Percentiles rank a stretch among this genome's conserved stretches.
Conservation (phyloP, 1,139 yeast genomes). For the Eremothecium coryli region DNA sequence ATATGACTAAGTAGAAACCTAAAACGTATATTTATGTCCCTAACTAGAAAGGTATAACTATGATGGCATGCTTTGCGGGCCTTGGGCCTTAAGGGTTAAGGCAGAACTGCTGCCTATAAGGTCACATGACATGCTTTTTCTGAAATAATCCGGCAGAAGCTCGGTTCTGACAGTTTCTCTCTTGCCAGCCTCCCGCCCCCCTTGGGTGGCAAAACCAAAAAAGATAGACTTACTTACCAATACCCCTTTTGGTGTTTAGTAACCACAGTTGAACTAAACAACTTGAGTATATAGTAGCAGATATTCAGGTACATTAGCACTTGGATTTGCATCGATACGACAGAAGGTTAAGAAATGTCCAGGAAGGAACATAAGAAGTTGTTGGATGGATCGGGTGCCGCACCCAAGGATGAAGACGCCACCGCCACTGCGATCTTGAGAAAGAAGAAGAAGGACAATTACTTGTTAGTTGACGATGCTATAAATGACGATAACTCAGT, state of each 20-base stretch:
- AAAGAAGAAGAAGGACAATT: slow-evolving; percentile 95
- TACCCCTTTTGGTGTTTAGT: background rate
- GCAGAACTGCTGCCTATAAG: background rate
- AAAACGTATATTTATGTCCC: too few species aligned
- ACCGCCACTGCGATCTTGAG: slow-evolving; percentile 97
- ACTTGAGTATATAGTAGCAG: background rate
- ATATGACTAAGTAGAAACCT: too few species aligned
- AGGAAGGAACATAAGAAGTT: slow-evolving; percentile 30
- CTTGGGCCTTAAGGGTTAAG: too few species aligned
- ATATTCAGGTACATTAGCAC: background rate
- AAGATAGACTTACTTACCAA: background rate
- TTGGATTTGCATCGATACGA: background rate
- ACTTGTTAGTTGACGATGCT: slow-evolving; percentile 89
- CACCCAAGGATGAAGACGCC: slow-evolving; percentile 54
- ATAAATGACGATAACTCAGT: slow-evolving; percentile 95
- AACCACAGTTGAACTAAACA: background rate
- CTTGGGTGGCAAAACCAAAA: slow-evolving; percentile 5
- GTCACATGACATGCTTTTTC: background rate
- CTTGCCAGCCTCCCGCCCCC: too few species aligned
- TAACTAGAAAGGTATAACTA: too few species aligned
- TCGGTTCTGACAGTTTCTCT: too few species aligned
- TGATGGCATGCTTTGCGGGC: too few species aligned
- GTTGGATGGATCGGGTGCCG: slow-evolving; percentile 49
- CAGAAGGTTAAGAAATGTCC: slow-evolving; percentile 31
- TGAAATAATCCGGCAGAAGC: too few species aligned